Evolutionary conservation across 495 filamentous ascomycete genomes (phyloP), one percentile per base, ranked within the genome.

Genomic region (Oidiodendron maius): DNA sequence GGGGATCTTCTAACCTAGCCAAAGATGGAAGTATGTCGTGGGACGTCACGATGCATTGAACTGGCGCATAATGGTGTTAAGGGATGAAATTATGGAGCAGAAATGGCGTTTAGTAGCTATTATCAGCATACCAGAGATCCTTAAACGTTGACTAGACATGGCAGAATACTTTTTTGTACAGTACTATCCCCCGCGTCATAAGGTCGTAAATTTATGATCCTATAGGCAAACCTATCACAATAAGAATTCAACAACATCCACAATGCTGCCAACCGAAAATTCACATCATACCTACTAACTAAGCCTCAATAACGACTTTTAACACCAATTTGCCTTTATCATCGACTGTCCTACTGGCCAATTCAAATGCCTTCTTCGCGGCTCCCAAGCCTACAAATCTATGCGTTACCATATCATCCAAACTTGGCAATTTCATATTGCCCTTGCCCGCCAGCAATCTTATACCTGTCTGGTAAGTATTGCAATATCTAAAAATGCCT

Each of bases 401-500:
- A 66, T 95, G 90, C 16, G 89, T 96, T 15, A 95, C 79, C 67
- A 85, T 72, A 51, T 81, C 71, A 30, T 79, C 72, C 54, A 85
- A 71, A 52, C 74, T 74, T 5, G 81, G 81, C 24, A 91, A 68
- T 51, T 73, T 71, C 56, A 76, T 78, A 1, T 72, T 54, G 3
- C 61, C 65, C 47, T 72, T 72, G 25, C 77, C 76, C 55, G 75
- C 77, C 36, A 95, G 64, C 50, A 81, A 66, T 17, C 66, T 59
- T 61, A 95, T 89, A 2, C 88, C 89, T n/a, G 80, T 81, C 3
- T 78, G 77, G 57, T 96, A 96, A 0, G 88, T 89, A 42, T 90
- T 87, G 40, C 86, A 86, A 57, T 96, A 96, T 30, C 91, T 75
- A 61, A 96, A 96, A 23, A 91, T 84, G n/a, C 91, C 91, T 2